Evolutionary conservation across 108 stramenopile species (phyloP).

Genomic region (Asterionellopsis glacialis): DNA sequence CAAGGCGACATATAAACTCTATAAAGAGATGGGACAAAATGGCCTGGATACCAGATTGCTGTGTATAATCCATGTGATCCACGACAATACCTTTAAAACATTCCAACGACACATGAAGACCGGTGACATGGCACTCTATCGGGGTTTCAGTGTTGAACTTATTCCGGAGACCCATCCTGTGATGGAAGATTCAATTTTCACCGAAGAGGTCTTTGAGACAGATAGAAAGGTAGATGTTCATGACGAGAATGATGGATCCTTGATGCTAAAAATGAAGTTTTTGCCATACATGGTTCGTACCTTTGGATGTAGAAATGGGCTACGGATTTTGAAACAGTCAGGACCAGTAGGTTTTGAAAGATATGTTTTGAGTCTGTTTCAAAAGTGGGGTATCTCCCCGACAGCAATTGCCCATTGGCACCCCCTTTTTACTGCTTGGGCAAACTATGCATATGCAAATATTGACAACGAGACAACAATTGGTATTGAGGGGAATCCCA

Average conservation of each 20-base stretch:
- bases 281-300: constrained; percentile 86
- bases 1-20: constrained; percentile 39
- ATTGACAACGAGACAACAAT: constrained; percentile 1
- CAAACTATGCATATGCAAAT: constrained; percentile 30
- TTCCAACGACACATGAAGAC: constrained; percentile 18
- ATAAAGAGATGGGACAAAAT: constrained; percentile 19
- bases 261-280: constrained; percentile 89
- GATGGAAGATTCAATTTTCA: neutral
- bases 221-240: neutral
- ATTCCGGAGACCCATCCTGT: constrained; percentile 13
- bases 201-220: neutral
- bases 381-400: constrained; percentile 61
- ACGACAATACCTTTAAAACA: constrained; percentile 62
- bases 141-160: constrained; percentile 74
- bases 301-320: constrained; percentile 74
- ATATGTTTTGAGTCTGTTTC: constrained; percentile 35
- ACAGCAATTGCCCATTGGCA: constrained; percentile 46
- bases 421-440: constrained; percentile 66
- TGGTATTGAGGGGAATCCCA: neutral
- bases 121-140: constrained; percentile 63
- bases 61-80: constrained; percentile 57
- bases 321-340: constrained; percentile 30
- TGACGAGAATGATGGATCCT: constrained; percentile 14
- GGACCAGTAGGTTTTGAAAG: constrained; percentile 41
- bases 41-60: constrained; percentile 27